Evolutionary conservation across 345 rosid genomes (phyloP).

Genomic region (Eucalyptus marginata): DNA sequence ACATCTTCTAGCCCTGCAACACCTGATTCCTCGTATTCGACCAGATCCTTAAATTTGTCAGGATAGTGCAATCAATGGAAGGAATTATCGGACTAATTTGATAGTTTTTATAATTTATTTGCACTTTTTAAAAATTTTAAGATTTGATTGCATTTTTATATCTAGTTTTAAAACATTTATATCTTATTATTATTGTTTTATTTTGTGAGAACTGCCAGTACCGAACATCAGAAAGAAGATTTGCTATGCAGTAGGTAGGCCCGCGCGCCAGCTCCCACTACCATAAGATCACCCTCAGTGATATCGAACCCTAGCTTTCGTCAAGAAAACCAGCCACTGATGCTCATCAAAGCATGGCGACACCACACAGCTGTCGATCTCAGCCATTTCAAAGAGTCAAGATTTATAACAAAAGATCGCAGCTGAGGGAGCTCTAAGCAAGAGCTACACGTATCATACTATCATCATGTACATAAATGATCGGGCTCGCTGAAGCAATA

Average conservation of each 20-base stretch:
- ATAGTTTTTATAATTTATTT: too few relatives aligned
- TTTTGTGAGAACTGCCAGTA: not conserved
- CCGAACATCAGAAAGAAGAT: not conserved
- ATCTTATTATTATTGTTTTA: too few relatives aligned
- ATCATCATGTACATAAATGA: too few relatives aligned
- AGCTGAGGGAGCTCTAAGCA: not conserved
- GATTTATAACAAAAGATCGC: not conserved
- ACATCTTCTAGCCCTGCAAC: not conserved
- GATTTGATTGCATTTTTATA: rapidly evolving
- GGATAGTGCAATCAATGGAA: too few relatives aligned
- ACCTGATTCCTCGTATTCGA: not conserved
- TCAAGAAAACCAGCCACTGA: not conserved
- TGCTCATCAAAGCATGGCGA: not conserved
- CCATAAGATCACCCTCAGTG: not conserved
- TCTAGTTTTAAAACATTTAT: too few relatives aligned
- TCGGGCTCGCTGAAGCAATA: too few relatives aligned
- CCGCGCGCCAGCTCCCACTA: not conserved
- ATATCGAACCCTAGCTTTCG: not conserved
- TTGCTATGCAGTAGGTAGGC: not conserved
- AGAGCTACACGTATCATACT: not conserved
- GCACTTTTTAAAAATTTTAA: rapidly evolving
- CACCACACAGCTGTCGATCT: not conserved
- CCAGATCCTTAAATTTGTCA: rapidly evolving
- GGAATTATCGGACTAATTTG: too few relatives aligned
- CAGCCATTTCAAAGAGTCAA: not conserved